A percentile compares a stretch with the other conserved stretches of the same genome.
Evolutionary conservation across 139 green algal genomes (phyloP).

Genomic region (Chlorella sorokiniana): DNA sequence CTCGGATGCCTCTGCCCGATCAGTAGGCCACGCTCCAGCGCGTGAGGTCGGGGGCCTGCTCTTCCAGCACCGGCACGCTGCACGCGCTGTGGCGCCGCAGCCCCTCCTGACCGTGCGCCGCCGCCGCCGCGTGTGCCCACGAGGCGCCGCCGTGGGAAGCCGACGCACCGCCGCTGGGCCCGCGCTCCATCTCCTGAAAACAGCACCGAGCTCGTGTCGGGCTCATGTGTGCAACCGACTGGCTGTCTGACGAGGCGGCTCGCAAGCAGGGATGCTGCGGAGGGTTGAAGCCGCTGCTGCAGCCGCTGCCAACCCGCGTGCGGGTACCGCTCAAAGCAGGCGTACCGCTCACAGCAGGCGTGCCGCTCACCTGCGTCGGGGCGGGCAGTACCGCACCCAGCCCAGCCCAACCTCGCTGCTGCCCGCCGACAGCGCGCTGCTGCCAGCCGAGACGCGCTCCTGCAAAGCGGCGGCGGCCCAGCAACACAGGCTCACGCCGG

Average conservation of each 20-base stretch:
- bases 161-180: neutral
- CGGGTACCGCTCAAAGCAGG: neutral
- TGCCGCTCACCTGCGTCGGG: neutral
- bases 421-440: neutral
- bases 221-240: too few relatives aligned
- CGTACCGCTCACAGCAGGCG: neutral
- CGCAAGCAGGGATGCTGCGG: too few relatives aligned
- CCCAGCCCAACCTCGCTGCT: neutral
- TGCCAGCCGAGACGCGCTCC: neutral
- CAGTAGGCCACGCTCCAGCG: neutral
- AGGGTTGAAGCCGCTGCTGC: too few relatives aligned
- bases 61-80: neutral
- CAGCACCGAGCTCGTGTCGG: too few relatives aligned
- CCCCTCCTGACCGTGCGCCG: neutral
- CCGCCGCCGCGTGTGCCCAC: neutral
- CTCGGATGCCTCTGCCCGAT: neutral
- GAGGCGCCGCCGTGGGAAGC: neutral
- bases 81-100: neutral
- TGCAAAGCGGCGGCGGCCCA: neutral
- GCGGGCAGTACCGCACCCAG: neutral
- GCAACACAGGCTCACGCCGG: too few relatives aligned
- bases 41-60: neutral
- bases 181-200: constrained; percentile 3
- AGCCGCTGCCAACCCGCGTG: too few relatives aligned
- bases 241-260: neutral